Evolutionary conservation across 306 rosid species (phyloP).

Genomic region (Begonia peltatifolia): DNA sequence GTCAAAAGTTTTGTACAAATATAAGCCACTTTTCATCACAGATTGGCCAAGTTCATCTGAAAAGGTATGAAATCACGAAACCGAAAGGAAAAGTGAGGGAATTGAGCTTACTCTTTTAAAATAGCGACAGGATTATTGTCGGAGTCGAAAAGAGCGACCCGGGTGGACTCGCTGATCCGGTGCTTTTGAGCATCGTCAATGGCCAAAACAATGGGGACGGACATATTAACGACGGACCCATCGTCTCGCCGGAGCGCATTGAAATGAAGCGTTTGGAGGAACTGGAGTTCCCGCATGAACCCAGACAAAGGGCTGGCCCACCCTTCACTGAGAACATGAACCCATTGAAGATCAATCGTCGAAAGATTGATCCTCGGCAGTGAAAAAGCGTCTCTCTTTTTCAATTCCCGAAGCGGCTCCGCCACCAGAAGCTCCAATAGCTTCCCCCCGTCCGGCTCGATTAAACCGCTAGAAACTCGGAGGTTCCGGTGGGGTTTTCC

Average conservation of each 20-base stretch:
- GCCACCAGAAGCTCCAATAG: conserved; percentile 66
- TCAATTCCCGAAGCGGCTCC: conserved; percentile 31
- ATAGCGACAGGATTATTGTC: conserved; percentile 55
- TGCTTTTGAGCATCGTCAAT: conserved; percentile 76
- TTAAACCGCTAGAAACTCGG: conserved; percentile 53
- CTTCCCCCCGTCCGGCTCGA: conserved; percentile 91
- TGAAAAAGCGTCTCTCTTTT: conserved; percentile 47
- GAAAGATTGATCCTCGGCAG: conserved; percentile 60
- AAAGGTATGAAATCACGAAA: background rate
- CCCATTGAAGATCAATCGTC: conserved; percentile 65
- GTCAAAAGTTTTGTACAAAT: conserved; percentile 1
- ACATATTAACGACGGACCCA: conserved; percentile 83
- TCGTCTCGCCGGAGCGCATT: conserved; percentile 64
- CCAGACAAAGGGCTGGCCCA: conserved; percentile 92
- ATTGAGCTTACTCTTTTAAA: conserved; percentile 53
- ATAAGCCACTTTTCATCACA: no score
- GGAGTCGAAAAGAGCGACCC: conserved; percentile 67
- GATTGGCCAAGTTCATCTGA: background rate
- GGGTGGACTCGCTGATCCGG: conserved; percentile 49
- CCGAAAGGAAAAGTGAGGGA: background rate
- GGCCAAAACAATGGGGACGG: conserved; percentile 82
- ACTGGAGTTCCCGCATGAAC: conserved; percentile 94
- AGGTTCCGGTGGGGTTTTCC: conserved; percentile 14
- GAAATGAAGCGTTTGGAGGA: conserved; percentile 99
- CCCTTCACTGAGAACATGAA: conserved; percentile 90